A percentile compares a stretch with the other conserved stretches of the same genome.
Evolutionary conservation across 2,329 filamentous ascomycete species (phyloP).

Genomic region (Colletotrichum truncatum): DNA sequence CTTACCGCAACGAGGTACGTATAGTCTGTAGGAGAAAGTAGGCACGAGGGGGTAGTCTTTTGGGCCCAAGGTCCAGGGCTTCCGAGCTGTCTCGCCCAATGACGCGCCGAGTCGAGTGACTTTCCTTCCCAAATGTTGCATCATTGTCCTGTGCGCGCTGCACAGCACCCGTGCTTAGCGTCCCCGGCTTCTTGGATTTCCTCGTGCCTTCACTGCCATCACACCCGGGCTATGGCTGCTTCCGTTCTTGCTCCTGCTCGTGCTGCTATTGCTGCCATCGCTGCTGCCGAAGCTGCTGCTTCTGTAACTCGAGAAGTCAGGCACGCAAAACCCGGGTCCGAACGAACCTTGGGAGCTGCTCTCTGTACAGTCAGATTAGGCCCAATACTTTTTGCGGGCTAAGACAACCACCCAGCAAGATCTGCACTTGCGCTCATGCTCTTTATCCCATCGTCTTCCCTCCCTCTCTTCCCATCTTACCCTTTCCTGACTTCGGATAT

Average conservation of each 20-base stretch:
- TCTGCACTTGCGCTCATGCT: not conserved
- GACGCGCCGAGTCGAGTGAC: constrained; percentile 1
- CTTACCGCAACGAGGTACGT: no score
- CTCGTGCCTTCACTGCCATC: constrained; percentile 16
- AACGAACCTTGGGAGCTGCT: not conserved
- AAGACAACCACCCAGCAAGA: not conserved
- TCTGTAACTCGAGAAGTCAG: not conserved
- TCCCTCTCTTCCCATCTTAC: not conserved
- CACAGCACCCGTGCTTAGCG: constrained; percentile 9
- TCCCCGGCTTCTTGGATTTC: constrained; percentile 17
- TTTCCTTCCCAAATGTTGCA: not conserved
- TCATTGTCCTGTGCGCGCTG: constrained; percentile 18
- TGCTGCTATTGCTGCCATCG: not conserved
- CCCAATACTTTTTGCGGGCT: not conserved
- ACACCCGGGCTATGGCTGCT: constrained; percentile 20
- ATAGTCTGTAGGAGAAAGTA: no score
- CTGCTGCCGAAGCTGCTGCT: not conserved
- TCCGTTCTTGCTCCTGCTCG: not conserved
- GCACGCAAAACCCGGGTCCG: not conserved
- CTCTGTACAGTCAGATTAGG: not conserved
- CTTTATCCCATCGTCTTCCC: not conserved
- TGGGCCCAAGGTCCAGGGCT: not conserved
- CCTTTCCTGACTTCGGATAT: not conserved
- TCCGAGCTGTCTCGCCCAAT: not conserved
- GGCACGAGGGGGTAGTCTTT: no score